Evolutionary conservation across 192 early-diverging fungal species (phyloP).

Genomic region (Gamsiella multidivaricata): DNA sequence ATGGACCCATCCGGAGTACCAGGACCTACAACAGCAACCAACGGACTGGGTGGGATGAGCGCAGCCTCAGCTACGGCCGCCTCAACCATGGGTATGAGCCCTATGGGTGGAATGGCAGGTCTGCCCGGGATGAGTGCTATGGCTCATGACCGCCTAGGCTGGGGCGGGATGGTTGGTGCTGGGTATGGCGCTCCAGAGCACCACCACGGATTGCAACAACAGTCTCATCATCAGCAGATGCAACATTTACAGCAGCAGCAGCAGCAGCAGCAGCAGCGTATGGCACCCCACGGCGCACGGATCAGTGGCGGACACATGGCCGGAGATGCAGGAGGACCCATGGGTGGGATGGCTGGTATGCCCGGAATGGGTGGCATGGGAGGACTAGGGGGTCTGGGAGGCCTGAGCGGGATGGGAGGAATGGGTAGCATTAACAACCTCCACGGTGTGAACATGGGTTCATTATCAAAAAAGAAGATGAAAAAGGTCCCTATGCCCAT

Average conservation of each 20-base stretch:
- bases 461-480: slow-evolving; percentile 47
- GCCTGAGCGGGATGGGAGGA: slow-evolving; percentile 4
- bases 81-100: not conserved
- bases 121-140: slow-evolving; percentile 29
- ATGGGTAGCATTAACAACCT: slow-evolving; percentile 15
- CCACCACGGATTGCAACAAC: slow-evolving; percentile 16
- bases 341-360: slow-evolving; percentile 4
- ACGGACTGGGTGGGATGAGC: not conserved
- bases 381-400: slow-evolving; percentile 7
- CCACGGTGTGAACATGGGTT: slow-evolving; percentile 11
- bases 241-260: slow-evolving; percentile 20
- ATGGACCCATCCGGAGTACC: slow-evolving; percentile 20
- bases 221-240: slow-evolving; percentile 13
- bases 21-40: not conserved
- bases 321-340: not conserved
- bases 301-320: not conserved
- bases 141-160: slow-evolving; percentile 23
- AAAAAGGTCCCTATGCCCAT: slow-evolving; percentile 20
- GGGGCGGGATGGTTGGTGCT: slow-evolving; percentile 47
- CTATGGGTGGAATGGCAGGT: slow-evolving; percentile 35
- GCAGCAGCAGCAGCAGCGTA: slow-evolving; percentile 34
- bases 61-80: too few species aligned
- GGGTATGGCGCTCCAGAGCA: slow-evolving; percentile 25
- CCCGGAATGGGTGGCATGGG: slow-evolving; percentile 20
- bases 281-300: not conserved